Base-by-base conservation (phyloP, 345 rosid species). In the Carallia pectinifolia region DNA sequence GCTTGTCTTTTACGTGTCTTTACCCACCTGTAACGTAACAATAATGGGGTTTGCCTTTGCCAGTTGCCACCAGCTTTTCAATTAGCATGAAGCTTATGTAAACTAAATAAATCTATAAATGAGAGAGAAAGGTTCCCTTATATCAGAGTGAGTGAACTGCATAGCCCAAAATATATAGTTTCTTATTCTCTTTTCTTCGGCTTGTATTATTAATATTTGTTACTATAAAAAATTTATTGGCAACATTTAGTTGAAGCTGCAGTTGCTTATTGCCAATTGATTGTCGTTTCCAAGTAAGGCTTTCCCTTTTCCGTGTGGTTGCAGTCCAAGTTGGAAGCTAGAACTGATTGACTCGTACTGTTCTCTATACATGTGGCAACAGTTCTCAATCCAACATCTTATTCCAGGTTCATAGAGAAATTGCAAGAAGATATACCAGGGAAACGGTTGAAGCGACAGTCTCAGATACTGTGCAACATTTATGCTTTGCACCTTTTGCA, bases 281-380 rank as follows among this genome's bases (percentile, higher is more conserved):
- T 96, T 66, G 90, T 96, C 60, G 96, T 96, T 71, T 89, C 99
- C 76, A 95, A 95, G 99, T 96, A 84, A 82, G 89, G 64, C 69
- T 62, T 36, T 61, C 38, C 74, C 37, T 23, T 0, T 7, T 56
- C 34, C 12, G 23, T 23, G 31, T 56, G 16, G 50, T 12, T 44
- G 50, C 23, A 23, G 31, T 27, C 12, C 29, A 19, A 61, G 12
- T 9, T 34, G 29, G 53, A 12, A 23, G 66, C 6, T 17, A 8
- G 12, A 47, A 58, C 58, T 9, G 68, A 31, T 31, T 62, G 13
- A 37, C 13, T 33, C 53, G 23, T 44, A 44, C 48, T 13, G 58
- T 23, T 63, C 4, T 63, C 17, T 69, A 6, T 23, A 15, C 55
- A 54, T 18, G 8, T 40, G 29, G 0, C 10, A 19, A 15, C 23